Evolutionary conservation across 768 basidiomycete genomes (phyloP), one percentile per base, ranked within the genome.

Genomic region (Mycena sanguinolenta): DNA sequence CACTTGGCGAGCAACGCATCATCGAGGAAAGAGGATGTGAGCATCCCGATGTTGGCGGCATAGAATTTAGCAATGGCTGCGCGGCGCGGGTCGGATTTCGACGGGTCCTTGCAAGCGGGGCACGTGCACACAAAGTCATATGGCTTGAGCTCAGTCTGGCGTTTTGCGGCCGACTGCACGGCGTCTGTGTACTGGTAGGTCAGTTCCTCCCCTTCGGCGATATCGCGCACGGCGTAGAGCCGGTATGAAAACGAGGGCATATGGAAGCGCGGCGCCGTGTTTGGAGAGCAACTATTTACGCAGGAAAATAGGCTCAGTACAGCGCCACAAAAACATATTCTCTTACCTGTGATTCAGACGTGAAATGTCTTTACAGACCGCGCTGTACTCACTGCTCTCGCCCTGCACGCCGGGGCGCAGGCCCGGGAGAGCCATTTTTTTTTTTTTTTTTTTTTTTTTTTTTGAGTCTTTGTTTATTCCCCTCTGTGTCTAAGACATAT

Each of bases 101-200:
- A 21, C 8, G 62, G 9, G 32, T 79, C 74, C 23, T 54, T 49
- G 70, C 83, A 84, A 42, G 78, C 70, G 30, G 58, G 39, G 71
- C 83, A 84, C 19, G 73, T 58, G 70, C 84, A 85, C 30, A 63
- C 58, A 66, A 84, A 74, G 3, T 72, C 77, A 71, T 83, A 83
- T 0, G 75, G 73, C 23, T 65, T 59, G 36, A 83, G 78, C 4
- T 59, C 71, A 17, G 58, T 63, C 49, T 79, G 73, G 28, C 84
- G 80, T 55, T 73, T 55, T 28, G 77, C 71, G 13, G 64, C 65
- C 25, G 76, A 17, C 10, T 46, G 23, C n/a, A 57, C 46, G 21
- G 73, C 55, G 2, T 66, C 36, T 38, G 71, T 72, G 74, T 82
- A 84, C 19, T 75, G 65, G 61, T 73, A 73, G 34, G 80, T 78